These are phyloP conservation scores for Chondrus crispus DNA, from an alignment of 23 red algal genomes.

Conservation along the genomic window DNA sequence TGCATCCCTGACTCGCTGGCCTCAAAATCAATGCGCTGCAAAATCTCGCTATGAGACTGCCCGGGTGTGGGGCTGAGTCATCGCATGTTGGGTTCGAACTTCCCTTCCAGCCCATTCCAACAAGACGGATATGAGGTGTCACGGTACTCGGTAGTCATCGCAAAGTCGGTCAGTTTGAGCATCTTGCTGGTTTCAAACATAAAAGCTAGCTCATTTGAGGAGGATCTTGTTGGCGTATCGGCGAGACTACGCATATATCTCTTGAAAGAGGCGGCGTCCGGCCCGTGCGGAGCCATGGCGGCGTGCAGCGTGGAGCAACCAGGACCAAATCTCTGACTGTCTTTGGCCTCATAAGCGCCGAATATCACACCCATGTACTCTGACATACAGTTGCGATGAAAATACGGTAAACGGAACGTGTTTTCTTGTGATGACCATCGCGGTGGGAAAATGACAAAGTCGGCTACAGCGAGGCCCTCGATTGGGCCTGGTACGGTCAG, in stretches of 20 bases:
- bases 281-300: constrained; percentile 69
- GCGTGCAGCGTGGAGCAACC: constrained; percentile 68
- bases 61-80: no score
- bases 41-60: no score
- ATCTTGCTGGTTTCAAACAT: constrained; percentile 89
- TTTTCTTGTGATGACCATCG: constrained; percentile 76
- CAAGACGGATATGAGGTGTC: constrained; percentile 54
- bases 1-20: no score
- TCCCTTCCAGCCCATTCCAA: constrained; percentile 44
- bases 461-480: constrained; percentile 52
- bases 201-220: constrained; percentile 49
- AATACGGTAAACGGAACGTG: constrained; percentile 80
- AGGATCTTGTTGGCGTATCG: constrained; percentile 16
- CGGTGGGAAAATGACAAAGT: constrained; percentile 79
- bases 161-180: constrained; percentile 73
- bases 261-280: constrained; percentile 65
- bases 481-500: constrained; percentile 48
- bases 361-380: constrained; percentile 79
- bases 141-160: constrained; percentile 28
- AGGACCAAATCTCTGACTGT: constrained; percentile 64
- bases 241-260: background rate
- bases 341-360: constrained; percentile 76
- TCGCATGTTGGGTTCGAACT: background rate
- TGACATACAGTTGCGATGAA: constrained; percentile 88
- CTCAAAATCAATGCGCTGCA: no score